phyloP scores from a whole-genome alignment of 345 rosid species.

The Arabidopsis suecica region DNA sequence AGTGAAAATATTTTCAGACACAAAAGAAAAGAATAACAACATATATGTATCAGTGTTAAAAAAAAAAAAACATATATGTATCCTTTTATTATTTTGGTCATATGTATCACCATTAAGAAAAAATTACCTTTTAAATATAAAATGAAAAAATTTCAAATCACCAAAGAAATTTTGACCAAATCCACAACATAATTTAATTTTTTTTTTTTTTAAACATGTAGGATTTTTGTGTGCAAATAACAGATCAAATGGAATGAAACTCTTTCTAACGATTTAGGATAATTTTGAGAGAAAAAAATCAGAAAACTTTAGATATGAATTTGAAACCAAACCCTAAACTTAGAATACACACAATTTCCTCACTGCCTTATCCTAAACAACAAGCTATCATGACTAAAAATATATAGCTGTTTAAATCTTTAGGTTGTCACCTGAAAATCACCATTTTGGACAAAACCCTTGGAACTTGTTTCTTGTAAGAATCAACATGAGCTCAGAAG shows the following conservation, averaged over 20 bases:
- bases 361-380: slow-evolving; percentile 28
- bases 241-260: not conserved
- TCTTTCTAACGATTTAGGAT: slow-evolving; percentile 20
- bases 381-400: slow-evolving; percentile 34
- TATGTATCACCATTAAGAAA: no score
- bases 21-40: not conserved
- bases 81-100: no score
- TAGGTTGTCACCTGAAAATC: not conserved
- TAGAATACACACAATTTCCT: slow-evolving; percentile 27
- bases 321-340: slow-evolving; percentile 34
- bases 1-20: not conserved
- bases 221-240: not conserved
- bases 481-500: slow-evolving; percentile 39
- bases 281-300: slow-evolving; percentile 18
- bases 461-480: slow-evolving; percentile 26
- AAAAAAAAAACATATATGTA: not conserved
- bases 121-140: no score
- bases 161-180: not conserved
- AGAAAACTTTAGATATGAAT: slow-evolving; percentile 22
- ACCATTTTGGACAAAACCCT: slow-evolving; percentile 3
- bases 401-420: slow-evolving; percentile 29
- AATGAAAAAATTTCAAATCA: no score
- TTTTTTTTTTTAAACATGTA: not conserved
- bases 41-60: not conserved
- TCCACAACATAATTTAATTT: not conserved